Evolutionary conservation across 2,329 filamentous ascomycete genomes (phyloP), one percentile per base, ranked within the genome.

Genomic region (Cryphonectria japonica): DNA sequence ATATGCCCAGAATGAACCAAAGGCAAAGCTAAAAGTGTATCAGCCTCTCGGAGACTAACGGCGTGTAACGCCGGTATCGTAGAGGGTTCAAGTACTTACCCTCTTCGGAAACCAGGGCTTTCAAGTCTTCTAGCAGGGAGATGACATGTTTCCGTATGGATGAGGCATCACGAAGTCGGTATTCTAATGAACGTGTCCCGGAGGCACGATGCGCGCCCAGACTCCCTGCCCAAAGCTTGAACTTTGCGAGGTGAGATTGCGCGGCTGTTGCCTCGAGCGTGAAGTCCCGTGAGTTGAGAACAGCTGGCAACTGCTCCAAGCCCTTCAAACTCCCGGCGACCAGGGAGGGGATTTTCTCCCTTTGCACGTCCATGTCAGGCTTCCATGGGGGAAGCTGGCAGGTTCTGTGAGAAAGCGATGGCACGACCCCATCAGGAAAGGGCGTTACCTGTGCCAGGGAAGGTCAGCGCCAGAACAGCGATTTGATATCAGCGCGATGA

Each of bases 91-190:
- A 26, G 16, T 4, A 34, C 66, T 43, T 60, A 46, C 66, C 66
- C 19, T 67, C 66, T 16, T 11, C 22, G 3, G 22, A 29, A 9
- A 60, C 50, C 19, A 67, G n/a, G 22, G 2, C 14, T 6, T 22
- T 60, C 16, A 67, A 19, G 41, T 67, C 66, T 13, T 67, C 26
- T 7, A 67, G 52, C 34, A 67, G 3, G 14, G 50, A 59, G 11
- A 67, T 46, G 22, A 67, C n/a, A 46, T 37, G 66, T 41, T 32
- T 34, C 5, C 54, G 50, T 13, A 67, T 67, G 13, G 54, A 59
- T 43, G 66, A 67, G 32, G 66, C 66, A 50, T 67, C 54, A 26
- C 66, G 66, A 60, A 67, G 66, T n/a, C 66, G 66, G 29, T 67
- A 67, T 37, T 67, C 26, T 3, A 67, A 22, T 6, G 66, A 67